These are phyloP conservation scores for Durusdinium trenchii DNA, from an alignment of 73 alveolate species.

Conservation along the genomic window DNA sequence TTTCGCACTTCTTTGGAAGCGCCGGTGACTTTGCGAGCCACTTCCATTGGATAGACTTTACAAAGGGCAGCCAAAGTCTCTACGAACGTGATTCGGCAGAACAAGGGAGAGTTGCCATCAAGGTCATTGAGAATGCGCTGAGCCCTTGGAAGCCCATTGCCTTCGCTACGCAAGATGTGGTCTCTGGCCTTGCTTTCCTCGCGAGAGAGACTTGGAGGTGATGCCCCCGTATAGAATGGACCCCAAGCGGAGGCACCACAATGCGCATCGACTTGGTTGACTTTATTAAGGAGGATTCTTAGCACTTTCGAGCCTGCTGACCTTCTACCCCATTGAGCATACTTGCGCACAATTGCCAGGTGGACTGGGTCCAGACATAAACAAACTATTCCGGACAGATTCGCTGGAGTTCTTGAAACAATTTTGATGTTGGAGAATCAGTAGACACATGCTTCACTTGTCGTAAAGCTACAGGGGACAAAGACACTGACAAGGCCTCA, in stretches of 20 bases:
- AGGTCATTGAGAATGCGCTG: neutral
- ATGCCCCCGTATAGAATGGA: neutral
- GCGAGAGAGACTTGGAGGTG: neutral
- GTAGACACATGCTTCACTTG: neutral
- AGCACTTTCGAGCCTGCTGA: neutral
- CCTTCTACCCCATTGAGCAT: neutral
- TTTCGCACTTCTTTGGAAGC: neutral
- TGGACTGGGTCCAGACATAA: neutral
- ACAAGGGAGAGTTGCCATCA: neutral
- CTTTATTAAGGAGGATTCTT: neutral
- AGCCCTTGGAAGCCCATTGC: neutral
- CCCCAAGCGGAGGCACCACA: neutral
- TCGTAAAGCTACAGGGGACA: neutral
- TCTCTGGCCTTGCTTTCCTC: neutral
- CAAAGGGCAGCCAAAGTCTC: slow-evolving; percentile 12
- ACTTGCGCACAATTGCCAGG: neutral
- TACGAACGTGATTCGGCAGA: neutral
- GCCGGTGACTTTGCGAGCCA: slow-evolving; percentile 1
- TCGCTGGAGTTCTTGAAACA: neutral
- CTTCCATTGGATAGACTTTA: neutral
- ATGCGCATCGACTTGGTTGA: neutral
- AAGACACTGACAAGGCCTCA: neutral
- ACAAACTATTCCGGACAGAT: neutral
- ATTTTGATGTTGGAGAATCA: slow-evolving; percentile 43
- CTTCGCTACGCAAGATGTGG: neutral